Conservation (phyloP, 2,329 filamentous ascomycete species). For the Nemania serpens region DNA sequence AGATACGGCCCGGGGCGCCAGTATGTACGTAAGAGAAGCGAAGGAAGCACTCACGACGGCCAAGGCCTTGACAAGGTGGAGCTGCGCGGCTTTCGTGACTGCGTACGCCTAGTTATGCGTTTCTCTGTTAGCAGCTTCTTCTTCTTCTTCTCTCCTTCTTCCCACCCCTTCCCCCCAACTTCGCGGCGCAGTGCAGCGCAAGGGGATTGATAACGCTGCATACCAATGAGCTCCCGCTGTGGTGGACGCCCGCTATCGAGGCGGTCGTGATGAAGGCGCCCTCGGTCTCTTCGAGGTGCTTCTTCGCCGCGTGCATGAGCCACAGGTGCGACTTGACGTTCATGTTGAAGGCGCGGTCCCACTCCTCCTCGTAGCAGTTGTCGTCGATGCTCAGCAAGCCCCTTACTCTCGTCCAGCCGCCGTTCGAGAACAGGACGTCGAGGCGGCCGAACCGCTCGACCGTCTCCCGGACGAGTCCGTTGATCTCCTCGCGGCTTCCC, state of each 20-base stretch:
- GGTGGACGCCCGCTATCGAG: conserved; percentile 66
- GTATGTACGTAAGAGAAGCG: neutral
- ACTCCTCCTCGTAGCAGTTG: conserved; percentile 60
- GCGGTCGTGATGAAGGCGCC: conserved; percentile 69
- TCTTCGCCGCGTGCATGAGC: conserved; percentile 60
- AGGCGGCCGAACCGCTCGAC: conserved; percentile 67
- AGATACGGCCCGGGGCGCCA: neutral
- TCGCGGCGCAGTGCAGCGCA: neutral
- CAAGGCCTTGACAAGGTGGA: conserved; percentile 61
- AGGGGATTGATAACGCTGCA: conserved; percentile 14
- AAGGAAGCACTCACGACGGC: conserved; percentile 43
- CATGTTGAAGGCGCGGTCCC: conserved; percentile 63
- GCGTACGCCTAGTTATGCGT: conserved; percentile 64
- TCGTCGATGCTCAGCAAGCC: conserved; percentile 55
- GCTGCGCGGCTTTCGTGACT: conserved; percentile 75
- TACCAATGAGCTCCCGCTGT: conserved; percentile 64
- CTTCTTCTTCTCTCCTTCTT: neutral
- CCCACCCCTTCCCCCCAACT: neutral
- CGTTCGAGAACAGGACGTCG: conserved; percentile 80
- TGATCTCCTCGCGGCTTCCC: conserved; percentile 61
- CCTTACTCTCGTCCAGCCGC: conserved; percentile 58
- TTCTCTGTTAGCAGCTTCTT: conserved; percentile 2
- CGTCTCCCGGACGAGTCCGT: conserved; percentile 62
- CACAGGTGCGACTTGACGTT: conserved; percentile 68
- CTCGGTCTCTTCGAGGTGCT: conserved; percentile 59